Evolutionary conservation across 352 stramenopile species (phyloP), one percentile per base, ranked within the genome.

Genomic region (Plasmopara viticola): DNA sequence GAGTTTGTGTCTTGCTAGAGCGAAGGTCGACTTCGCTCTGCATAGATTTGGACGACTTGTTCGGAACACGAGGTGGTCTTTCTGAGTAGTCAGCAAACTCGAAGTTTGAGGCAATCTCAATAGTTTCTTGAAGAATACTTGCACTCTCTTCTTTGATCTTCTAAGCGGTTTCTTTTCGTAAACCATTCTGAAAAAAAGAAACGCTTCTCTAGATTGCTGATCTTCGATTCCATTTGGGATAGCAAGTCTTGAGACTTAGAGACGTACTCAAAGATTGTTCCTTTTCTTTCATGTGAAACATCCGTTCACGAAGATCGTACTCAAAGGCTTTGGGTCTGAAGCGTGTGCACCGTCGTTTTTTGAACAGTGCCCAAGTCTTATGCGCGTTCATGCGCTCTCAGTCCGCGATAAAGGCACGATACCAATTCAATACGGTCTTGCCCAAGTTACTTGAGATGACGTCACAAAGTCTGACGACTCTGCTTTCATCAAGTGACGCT

Each of bases 351-450:
- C 1, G 20, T 25, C 20, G 20, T 3, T 25, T 25, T 3, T 25
- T 25, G 20, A 25, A 25, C 20, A 25, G 20, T 25, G 20, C 20
- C 20, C 20, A 25, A 3, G 20, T 25, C 20, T 25, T 25, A 9
- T 9, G 9, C 13, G 5, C 33, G 44, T 39, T 14, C 13, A 38
- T 38, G 33, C 33, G 13, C 13, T 1, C 2, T 5, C 33, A 38
- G 9, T 38, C 9, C 33, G 33, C 13, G 9, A 38, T 14, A 38
- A 38, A 38, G 33, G 33, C 9, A 38, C 33, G 33, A 38, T 38
- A 38, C 9, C 33, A 38, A 38, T 38, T n/a, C 13, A 14, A 38
- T 4, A 43, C 38, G 38, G 38, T 30, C 20, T 30, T 58, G 44
- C 3, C 37, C 44, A 25, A 25, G 20, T 25, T 25, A 25, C 20